Percentiles rank a stretch among this genome's conserved stretches.
Evolutionary conservation across 371 early-diverging fungal genomes (phyloP).

Genomic region (Syncephalastrum monosporum): DNA sequence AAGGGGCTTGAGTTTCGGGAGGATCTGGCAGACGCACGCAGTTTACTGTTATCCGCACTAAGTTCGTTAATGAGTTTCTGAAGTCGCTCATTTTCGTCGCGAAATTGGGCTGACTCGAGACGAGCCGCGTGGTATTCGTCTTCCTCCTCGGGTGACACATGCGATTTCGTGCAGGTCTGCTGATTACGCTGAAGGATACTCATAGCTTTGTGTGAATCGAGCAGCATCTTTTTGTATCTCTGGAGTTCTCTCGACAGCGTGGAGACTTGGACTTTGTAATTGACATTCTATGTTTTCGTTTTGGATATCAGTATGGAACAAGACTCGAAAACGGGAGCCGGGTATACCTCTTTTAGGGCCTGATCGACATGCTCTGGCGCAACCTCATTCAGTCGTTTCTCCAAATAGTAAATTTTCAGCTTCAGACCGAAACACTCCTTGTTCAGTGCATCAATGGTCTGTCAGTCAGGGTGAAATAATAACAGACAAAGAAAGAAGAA

Average conservation of each 20-base stretch:
- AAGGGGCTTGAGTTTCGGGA: conserved; percentile 20
- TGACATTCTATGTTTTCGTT: conserved; percentile 43
- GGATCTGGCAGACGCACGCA: conserved; percentile 23
- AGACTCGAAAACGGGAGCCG: neutral
- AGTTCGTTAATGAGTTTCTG: conserved; percentile 32
- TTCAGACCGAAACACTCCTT: conserved; percentile 75
- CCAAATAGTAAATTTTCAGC: conserved; percentile 65
- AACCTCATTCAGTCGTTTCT: conserved; percentile 55
- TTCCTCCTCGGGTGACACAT: conserved; percentile 54
- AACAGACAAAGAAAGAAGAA: neutral
- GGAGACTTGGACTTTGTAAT: conserved; percentile 53
- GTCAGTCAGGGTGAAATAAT: neutral
- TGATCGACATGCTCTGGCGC: conserved; percentile 61
- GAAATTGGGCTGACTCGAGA: conserved; percentile 26
- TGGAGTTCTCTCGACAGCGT: conserved; percentile 46
- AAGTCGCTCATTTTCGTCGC: conserved; percentile 37
- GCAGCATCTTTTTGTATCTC: conserved; percentile 48
- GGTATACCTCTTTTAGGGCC: conserved; percentile 54
- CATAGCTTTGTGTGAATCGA: conserved; percentile 45
- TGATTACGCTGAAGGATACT: conserved; percentile 39
- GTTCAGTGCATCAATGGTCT: conserved; percentile 68
- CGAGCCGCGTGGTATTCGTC: conserved; percentile 40
- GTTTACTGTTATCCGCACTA: conserved; percentile 33
- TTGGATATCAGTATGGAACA: neutral
- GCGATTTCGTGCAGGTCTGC: conserved; percentile 45